Evolutionary conservation across 176 grass and related monocot genomes (phyloP), one percentile per base, ranked within the genome.

Genomic region (Paspalum notatum): DNA sequence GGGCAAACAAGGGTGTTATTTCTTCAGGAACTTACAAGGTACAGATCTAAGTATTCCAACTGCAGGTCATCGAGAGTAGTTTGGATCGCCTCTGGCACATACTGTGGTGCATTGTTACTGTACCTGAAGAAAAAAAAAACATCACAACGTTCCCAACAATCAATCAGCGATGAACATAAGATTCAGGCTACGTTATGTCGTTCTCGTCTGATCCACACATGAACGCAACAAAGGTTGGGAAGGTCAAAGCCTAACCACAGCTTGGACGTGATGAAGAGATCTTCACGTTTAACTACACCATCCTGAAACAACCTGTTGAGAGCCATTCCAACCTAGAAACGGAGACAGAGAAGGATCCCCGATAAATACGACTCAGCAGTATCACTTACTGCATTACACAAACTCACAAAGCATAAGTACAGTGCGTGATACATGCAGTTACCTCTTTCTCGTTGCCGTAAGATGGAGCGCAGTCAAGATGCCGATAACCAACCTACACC

Each of bases 1-100:
- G 13, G 14, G 48, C 48, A 16, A 51, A 16, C 16, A 53, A 7
- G 32, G 3, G 32, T 32, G 3, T 3, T 3, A 32, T 32, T 53
- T 53, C 16, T 53, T 17, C 16, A 53, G 15, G 15, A 46, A 54
- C 78, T 74, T 85, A 90, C 88, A 37, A 86, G 88, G 74, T 90
- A 90, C 57, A 90, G 88, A 61, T 90, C 83, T 15, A 86, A 42
- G 66, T 90, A 90, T 24, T 90, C 83, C 15, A 78, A 76, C 13
- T 83, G 83, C 32, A 90, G 60, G 16, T 83, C 68, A 5, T 68
- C 74, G 46, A 90, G 66, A 26, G 88, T 90, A 56, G 37, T 15
- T 17, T 83, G 74, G 37, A 90, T 22, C 49, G 88, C 79, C 17
- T 40, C 44, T 12, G 84, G 68, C 10, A 90, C 88, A 68, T 90